These are phyloP conservation scores for Setaria italica DNA, from an alignment of 202 grass and related monocot genomes.

Conservation along the genomic window DNA sequence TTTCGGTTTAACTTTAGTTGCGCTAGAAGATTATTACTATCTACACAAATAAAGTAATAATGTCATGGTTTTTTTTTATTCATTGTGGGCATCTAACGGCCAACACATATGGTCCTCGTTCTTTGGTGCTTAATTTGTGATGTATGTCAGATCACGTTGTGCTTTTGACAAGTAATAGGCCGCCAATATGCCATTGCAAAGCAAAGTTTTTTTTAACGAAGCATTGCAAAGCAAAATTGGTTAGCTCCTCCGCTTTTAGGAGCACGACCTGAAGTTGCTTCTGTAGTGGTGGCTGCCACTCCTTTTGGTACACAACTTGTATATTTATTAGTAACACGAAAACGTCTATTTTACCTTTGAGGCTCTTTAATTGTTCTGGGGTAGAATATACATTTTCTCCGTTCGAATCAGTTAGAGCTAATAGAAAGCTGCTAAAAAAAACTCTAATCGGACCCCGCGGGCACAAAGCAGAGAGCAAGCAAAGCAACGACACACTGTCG, in stretches of 20 bases:
- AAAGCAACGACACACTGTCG: no score
- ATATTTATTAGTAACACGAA: not conserved
- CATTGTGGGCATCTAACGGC: constrained; percentile 27
- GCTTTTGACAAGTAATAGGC: constrained; percentile 15
- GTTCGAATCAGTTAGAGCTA: no score
- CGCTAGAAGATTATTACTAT: not conserved
- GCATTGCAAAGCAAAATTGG: not conserved
- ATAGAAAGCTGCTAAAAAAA: no score
- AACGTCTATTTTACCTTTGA: not conserved
- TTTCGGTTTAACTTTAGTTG: constrained; percentile 32
- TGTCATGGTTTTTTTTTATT: constrained; percentile 13
- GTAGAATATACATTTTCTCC: no score
- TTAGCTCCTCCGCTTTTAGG: not conserved
- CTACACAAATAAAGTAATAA: not conserved
- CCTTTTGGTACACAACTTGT: not conserved
- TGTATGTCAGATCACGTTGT: not conserved
- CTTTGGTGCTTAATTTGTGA: not conserved
- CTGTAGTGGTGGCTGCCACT: not conserved
- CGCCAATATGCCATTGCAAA: not conserved
- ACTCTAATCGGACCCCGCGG: no score
- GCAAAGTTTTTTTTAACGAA: not conserved
- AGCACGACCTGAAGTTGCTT: constrained; percentile 24
- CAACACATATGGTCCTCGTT: constrained; percentile 9
- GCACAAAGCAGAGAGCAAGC: no score
- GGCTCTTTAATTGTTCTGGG: no score